phyloP scores from a whole-genome alignment of 345 rosid genomes.

The Syzygium aqueum region DNA sequence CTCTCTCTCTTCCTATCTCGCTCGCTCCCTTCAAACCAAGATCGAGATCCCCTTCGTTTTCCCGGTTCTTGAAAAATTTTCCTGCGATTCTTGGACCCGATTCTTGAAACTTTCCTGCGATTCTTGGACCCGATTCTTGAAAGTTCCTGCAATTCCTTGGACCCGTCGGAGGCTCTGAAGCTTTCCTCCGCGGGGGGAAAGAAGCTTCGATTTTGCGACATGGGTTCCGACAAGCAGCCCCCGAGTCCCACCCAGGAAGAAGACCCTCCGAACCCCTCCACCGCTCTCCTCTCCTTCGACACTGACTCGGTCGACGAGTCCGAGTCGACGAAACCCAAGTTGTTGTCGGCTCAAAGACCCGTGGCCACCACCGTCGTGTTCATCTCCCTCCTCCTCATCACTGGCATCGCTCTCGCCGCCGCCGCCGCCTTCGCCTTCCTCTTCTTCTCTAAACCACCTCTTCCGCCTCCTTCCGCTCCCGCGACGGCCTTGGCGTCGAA shows the following conservation, averaged over 20 bases:
- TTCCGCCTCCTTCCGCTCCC: not conserved
- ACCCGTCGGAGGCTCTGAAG: not conserved
- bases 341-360: conserved; percentile 6
- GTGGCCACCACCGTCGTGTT: conserved; percentile 33
- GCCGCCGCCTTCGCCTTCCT: conserved; percentile 39
- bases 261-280: conserved; percentile 36
- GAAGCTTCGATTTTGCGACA: conserved; percentile 3
- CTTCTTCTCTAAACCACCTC: conserved; percentile 27
- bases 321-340: not conserved
- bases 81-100: not conserved
- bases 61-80: not conserved
- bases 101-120: not conserved
- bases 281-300: conserved; percentile 50
- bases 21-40: not conserved
- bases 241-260: conserved; percentile 24
- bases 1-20: too few species aligned
- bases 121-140: not conserved
- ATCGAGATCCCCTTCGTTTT: not conserved
- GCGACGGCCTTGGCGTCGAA: conserved; percentile 3
- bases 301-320: conserved; percentile 11
- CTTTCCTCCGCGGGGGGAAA: not conserved
- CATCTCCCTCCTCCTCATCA: conserved; percentile 32
- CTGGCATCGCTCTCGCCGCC: not conserved
- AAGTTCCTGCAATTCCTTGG: not conserved
- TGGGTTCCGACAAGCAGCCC: conserved; percentile 37